Evolutionary conservation across 495 filamentous ascomycete genomes (phyloP), one percentile per base, ranked within the genome.

Genomic region (Podospora tetraspora): DNA sequence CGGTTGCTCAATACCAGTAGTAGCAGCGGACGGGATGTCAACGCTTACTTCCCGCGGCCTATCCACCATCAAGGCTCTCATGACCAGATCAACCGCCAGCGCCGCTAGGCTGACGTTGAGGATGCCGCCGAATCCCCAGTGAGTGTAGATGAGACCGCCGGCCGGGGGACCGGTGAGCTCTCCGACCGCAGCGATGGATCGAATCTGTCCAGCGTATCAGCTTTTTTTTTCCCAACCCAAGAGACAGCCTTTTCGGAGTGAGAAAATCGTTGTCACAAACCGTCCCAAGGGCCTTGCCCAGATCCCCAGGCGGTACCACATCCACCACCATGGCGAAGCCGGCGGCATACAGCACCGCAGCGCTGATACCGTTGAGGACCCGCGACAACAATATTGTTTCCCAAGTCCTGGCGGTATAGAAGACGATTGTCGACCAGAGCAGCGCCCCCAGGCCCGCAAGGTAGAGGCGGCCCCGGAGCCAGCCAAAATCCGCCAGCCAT

Each of bases 11-110:
- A n/a, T 52, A 52, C 43, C 43, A 52, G 43, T 52, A n/a, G 5
- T 19, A 52, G 43, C 19, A 52, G 43, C 43, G 43, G 43, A 52
- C 43, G 16, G 43, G 22, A 24, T 13, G n/a, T 37, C 34, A 24
- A 24, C 62, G n/a, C 24, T 43, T 24, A 52, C 32, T 16, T 64
- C 32, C 32, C 62, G 43, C 57, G 58, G 61, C 29, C 24, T 63
- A 23, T 68, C 62, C 22, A 68, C 62, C 67, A 68, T 68, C 27
- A 68, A 56, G 6, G 59, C n/a, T n/a, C 67, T 63, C 67, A 68
- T 12, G 13, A 68, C 30, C 27, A 64, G 29, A 30, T 68, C 67
- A 11, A 68, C 43, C 22, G 62, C 61, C 27, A 68, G 34, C 21
- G 64, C 67, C 16, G 22, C 57, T 3, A 68, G 27, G 57, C 67